Percentiles rank a stretch among this genome's conserved stretches.
These are phyloP conservation scores for Xylogone sp. DNA, from an alignment of 2,329 filamentous ascomycete species.

Conservation along the genomic window DNA sequence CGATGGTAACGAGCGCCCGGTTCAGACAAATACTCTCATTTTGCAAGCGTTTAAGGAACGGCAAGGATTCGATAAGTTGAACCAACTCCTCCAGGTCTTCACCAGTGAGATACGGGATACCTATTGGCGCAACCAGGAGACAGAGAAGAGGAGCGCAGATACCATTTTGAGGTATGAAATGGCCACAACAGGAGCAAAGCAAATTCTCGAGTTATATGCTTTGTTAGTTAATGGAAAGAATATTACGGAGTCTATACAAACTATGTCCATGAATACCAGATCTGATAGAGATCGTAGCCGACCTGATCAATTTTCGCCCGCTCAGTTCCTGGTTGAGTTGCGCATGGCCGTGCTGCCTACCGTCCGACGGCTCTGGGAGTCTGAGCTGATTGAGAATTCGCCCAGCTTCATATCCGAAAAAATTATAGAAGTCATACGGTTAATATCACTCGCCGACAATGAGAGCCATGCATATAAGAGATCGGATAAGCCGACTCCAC, in stretches of 20 bases:
- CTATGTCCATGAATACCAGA: slow-evolving; percentile 47
- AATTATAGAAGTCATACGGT: slow-evolving; percentile 78
- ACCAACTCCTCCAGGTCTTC: slow-evolving; percentile 68
- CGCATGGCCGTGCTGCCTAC: slow-evolving; percentile 76
- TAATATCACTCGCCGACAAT: slow-evolving; percentile 71
- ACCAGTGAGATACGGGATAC: slow-evolving; percentile 50
- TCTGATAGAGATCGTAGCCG: slow-evolving; percentile 51
- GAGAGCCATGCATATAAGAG: slow-evolving; percentile 64
- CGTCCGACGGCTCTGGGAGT: slow-evolving; percentile 79
- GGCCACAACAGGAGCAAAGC: slow-evolving; percentile 63
- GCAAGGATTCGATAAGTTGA: slow-evolving; percentile 71
- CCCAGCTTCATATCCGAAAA: slow-evolving; percentile 72
- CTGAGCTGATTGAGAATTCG: slow-evolving; percentile 75
- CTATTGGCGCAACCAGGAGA: not conserved
- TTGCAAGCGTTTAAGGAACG: slow-evolving; percentile 83
- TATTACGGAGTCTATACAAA: slow-evolving; percentile 71
- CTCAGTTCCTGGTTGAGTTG: slow-evolving; percentile 83
- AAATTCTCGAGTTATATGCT: slow-evolving; percentile 78
- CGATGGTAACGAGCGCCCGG: slow-evolving; percentile 24
- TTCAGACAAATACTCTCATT: slow-evolving; percentile 67
- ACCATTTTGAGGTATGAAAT: slow-evolving; percentile 29
- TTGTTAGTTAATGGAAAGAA: slow-evolving; percentile 74
- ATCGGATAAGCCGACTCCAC: slow-evolving; percentile 50
- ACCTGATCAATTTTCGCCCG: slow-evolving; percentile 58
- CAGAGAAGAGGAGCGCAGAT: not conserved